These are phyloP conservation scores for Selenicereus undatus DNA, from an alignment of 148 eudicot species.

Conservation along the genomic window DNA sequence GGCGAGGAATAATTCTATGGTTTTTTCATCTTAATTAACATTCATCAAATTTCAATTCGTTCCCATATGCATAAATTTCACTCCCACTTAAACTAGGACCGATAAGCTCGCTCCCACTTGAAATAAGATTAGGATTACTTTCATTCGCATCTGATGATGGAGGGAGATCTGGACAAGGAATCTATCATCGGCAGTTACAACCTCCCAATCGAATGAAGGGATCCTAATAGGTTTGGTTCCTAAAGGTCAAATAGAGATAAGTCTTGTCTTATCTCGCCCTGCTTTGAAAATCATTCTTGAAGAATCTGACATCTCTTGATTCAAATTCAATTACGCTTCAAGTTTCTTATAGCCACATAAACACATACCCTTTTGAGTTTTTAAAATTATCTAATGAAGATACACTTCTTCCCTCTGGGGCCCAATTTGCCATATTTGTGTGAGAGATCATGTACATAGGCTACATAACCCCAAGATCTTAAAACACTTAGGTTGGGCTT, in stretches of 20 bases:
- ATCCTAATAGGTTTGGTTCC: neutral
- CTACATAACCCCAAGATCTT: too few species aligned
- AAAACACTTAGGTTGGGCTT: too few species aligned
- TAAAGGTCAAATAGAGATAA: neutral
- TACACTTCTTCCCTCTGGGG: too few species aligned
- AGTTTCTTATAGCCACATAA: neutral
- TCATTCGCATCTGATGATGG: too few species aligned
- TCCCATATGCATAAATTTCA: neutral
- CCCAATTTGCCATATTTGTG: too few species aligned
- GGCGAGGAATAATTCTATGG: neutral
- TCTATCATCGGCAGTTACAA: neutral
- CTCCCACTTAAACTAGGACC: neutral
- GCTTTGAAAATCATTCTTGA: neutral
- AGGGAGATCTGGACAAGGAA: neutral
- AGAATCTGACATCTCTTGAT: neutral
- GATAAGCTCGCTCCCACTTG: neutral
- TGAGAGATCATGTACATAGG: too few species aligned
- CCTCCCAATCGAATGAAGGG: neutral
- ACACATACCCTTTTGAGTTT: neutral
- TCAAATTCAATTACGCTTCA: neutral
- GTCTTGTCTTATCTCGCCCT: neutral
- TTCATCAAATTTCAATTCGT: neutral
- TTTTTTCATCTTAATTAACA: neutral
- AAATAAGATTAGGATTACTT: too few species aligned
- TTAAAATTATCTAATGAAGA: too few species aligned